Conservation (phyloP, 148 eudicot species). For the Rhododendron vialii region DNA sequence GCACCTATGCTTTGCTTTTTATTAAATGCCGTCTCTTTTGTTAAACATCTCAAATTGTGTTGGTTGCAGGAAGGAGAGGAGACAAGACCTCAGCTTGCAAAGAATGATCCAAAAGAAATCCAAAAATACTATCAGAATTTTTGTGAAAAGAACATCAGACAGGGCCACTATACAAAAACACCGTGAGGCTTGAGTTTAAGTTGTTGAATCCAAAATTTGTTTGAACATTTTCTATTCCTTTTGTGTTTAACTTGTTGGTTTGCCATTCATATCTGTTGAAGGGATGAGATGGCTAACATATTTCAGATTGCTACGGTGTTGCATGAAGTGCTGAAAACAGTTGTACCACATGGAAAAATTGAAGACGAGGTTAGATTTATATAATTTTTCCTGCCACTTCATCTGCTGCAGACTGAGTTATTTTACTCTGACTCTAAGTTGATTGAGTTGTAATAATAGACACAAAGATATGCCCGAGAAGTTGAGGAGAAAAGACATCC, state of each 20-base stretch:
- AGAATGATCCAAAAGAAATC: slow-evolving; percentile 78
- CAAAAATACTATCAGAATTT: slow-evolving; percentile 68
- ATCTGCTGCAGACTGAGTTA: background rate
- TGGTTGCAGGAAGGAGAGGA: slow-evolving; percentile 70
- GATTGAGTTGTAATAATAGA: slow-evolving; percentile 36
- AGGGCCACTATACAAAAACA: slow-evolving; percentile 77
- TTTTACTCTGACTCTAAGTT: background rate
- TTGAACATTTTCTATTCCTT: background rate
- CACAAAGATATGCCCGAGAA: slow-evolving; percentile 69
- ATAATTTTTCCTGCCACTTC: slow-evolving; percentile 7
- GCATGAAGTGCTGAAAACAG: slow-evolving; percentile 79
- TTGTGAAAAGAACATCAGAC: slow-evolving; percentile 65
- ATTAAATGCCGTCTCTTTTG: background rate
- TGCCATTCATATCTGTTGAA: slow-evolving; percentile 25
- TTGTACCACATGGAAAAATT: slow-evolving; percentile 62
- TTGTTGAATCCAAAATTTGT: slow-evolving; percentile 3
- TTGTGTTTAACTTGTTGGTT: background rate
- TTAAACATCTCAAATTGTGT: slow-evolving; percentile 11
- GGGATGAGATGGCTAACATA: slow-evolving; percentile 95
- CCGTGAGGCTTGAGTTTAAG: slow-evolving; percentile 50
- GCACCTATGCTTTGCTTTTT: background rate
- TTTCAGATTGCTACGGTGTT: slow-evolving; percentile 89
- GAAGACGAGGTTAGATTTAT: slow-evolving; percentile 69
- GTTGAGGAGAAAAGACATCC: slow-evolving; percentile 76
- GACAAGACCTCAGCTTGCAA: slow-evolving; percentile 47